Percentiles rank a stretch among this genome's conserved stretches.
These are phyloP conservation scores for Periconia macrospinosa DNA, from an alignment of 2,329 filamentous ascomycete species.

Conservation along the genomic window DNA sequence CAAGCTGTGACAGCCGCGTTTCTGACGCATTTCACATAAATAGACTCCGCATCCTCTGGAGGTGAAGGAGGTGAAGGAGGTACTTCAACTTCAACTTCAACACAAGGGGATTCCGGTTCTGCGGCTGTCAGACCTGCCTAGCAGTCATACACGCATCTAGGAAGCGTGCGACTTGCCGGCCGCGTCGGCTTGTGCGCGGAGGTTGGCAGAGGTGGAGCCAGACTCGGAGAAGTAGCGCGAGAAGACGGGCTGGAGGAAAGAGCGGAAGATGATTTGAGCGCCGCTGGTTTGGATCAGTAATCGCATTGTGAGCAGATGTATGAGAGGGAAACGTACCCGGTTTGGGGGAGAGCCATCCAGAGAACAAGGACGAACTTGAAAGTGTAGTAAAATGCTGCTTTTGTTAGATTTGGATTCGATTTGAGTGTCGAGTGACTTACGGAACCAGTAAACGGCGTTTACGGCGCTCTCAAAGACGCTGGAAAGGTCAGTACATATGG, in stretches of 20 bases:
- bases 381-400: slow-evolving; percentile 90
- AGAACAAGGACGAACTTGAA: slow-evolving; percentile 99
- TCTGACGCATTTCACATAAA: slow-evolving; percentile 11
- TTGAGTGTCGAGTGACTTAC: slow-evolving; percentile 29
- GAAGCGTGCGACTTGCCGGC: slow-evolving; percentile 48
- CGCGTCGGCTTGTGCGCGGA: slow-evolving; percentile 84
- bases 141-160: slow-evolving; percentile 20
- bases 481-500: slow-evolving; percentile 17
- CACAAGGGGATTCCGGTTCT: slow-evolving; percentile 17
- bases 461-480: slow-evolving; percentile 79
- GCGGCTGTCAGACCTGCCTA: slow-evolving; percentile 33
- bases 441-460: slow-evolving; percentile 90
- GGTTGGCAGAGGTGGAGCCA: slow-evolving; percentile 78
- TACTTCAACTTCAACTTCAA: too few species aligned
- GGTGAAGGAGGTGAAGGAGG: neutral
- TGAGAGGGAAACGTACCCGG: slow-evolving; percentile 67
- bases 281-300: slow-evolving; percentile 61
- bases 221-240: slow-evolving; percentile 80
- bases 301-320: slow-evolving; percentile 17
- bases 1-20: slow-evolving; percentile 34
- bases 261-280: slow-evolving; percentile 95
- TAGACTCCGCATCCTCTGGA: neutral
- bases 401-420: slow-evolving; percentile 11
- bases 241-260: slow-evolving; percentile 88
- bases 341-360: slow-evolving; percentile 95